A percentile compares a stretch with the other conserved stretches of the same genome.
These are phyloP conservation scores for Cladophialophora carrionii DNA, from an alignment of 2,329 filamentous ascomycete species.

Conservation along the genomic window DNA sequence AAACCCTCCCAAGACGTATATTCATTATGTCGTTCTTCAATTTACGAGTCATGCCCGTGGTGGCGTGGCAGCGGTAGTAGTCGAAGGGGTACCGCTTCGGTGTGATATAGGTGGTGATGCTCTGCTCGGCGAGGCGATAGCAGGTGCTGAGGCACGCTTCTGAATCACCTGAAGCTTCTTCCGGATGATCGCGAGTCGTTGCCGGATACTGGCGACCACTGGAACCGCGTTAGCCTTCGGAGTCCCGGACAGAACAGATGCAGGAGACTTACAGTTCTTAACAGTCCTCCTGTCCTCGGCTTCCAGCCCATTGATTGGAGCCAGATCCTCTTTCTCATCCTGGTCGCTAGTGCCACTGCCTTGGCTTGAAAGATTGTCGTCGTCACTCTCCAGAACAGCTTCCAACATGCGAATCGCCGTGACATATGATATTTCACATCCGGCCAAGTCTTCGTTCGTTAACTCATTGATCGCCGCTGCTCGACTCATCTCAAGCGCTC, in stretches of 20 bases:
- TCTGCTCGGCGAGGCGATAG: slow-evolving; percentile 38
- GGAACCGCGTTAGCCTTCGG: slow-evolving; percentile 37
- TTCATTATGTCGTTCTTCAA: slow-evolving; percentile 15
- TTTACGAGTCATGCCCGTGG: slow-evolving; percentile 27
- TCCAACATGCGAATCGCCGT: slow-evolving; percentile 95
- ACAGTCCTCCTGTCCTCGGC: slow-evolving; percentile 55
- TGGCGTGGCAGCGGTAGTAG: slow-evolving; percentile 25
- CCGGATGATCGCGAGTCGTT: slow-evolving; percentile 51
- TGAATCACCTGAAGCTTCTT: slow-evolving; percentile 56
- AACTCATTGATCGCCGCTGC: slow-evolving; percentile 94
- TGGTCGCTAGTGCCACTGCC: slow-evolving; percentile 38
- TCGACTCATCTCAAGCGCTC: slow-evolving; percentile 94
- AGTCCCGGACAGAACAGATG: background rate
- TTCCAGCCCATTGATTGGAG: slow-evolving; percentile 50
- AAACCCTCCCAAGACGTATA: slow-evolving; percentile 6
- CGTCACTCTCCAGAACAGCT: slow-evolving; percentile 86
- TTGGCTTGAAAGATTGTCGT: slow-evolving; percentile 46
- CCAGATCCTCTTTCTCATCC: slow-evolving; percentile 44
- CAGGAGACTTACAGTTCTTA: slow-evolving; percentile 52
- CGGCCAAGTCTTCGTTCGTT: slow-evolving; percentile 80
- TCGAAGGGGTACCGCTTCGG: slow-evolving; percentile 29
- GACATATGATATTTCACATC: slow-evolving; percentile 89
- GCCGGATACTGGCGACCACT: slow-evolving; percentile 56
- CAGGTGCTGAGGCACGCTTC: slow-evolving; percentile 51
- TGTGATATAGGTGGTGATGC: slow-evolving; percentile 36